phyloP scores from a whole-genome alignment of 2,329 filamentous ascomycete genomes.

The Trichophyton simii region DNA sequence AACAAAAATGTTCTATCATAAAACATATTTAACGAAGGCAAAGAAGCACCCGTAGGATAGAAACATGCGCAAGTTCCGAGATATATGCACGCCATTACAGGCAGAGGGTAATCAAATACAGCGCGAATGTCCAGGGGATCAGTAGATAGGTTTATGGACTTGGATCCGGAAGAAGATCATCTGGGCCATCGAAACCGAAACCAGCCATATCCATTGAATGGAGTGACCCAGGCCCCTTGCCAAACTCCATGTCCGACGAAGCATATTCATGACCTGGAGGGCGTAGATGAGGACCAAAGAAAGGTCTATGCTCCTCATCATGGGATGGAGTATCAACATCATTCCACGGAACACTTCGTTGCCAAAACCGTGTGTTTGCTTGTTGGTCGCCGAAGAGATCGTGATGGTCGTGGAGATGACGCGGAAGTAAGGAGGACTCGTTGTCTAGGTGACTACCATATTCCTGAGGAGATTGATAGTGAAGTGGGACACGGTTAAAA shows the following conservation, averaged over 20 bases:
- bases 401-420: constrained; percentile 29
- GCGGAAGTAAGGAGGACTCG: constrained; percentile 16
- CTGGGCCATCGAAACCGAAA: constrained; percentile 31
- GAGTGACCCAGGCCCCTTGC: constrained; percentile 31
- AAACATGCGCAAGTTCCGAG: neutral
- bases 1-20: constrained; percentile 1
- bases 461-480: constrained; percentile 32
- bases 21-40: constrained; percentile 3
- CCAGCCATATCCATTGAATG: constrained; percentile 36
- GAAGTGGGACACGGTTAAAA: constrained; percentile 32
- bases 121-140: neutral
- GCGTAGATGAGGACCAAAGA: constrained; percentile 33
- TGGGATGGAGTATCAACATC: constrained; percentile 32
- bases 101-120: neutral
- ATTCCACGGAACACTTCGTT: constrained; percentile 29
- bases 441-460: constrained; percentile 26
- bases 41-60: neutral
- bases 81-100: constrained; percentile 1
- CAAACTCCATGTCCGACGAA: constrained; percentile 33
- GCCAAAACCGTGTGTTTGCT: constrained; percentile 34
- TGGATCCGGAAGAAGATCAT: constrained; percentile 26
- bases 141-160: constrained; percentile 22
- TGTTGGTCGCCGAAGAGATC: constrained; percentile 35
- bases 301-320: constrained; percentile 32
- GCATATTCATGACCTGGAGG: constrained; percentile 32